Base-by-base conservation (phyloP, 2,329 filamentous ascomycete genomes). In the Ophiosphaerella korrae region DNA sequence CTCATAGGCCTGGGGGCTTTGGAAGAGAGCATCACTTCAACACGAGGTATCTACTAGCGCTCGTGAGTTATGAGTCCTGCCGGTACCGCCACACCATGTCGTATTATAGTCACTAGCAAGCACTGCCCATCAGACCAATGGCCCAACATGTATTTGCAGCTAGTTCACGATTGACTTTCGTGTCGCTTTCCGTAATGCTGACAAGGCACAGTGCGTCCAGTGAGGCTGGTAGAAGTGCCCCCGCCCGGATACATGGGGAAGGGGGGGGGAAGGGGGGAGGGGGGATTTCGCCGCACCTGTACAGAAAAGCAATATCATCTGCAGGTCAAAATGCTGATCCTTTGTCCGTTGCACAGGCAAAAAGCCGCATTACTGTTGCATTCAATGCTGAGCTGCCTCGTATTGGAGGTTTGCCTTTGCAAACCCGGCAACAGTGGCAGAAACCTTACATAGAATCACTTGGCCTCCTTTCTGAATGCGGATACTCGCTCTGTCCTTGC, bases 41-140 rank as follows among this genome's bases (percentile, higher is more conserved):
- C 24, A 33, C 7, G 9, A 18, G 9, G 9, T 33, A 13, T 24
- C 40, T 11, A 26, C 32, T 16, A 33, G 24, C 11, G n/a, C 33
- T 18, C 14, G 36, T 23, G 43, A 34, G 31, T 16, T 31, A 32
- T 31, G 36, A 23, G 37, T 31, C 44, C 12, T 39, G 18, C 18
- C 24, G 36, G 40, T 23, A 16, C 41, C 44, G 29, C 42, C 42
- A 42, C 51, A 44, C 47, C 35, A 55, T 47, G 14, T 41, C 21
- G 18, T 29, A 29, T 29, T 21, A 21, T 41, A 31, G 42, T 34
- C 38, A 45, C 13, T 38, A 12, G 23, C 21, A 21, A 32, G 14
- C 2, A 38, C 18, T 37, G 32, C 23, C 21, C 35, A 7, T 7
- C 39, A 42, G n/a, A 14, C 45, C 50, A 51, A 53, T 54, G 35